Base-by-base conservation (phyloP, 2,329 filamentous ascomycete genomes). In the Exutisphaerella laricina region DNA sequence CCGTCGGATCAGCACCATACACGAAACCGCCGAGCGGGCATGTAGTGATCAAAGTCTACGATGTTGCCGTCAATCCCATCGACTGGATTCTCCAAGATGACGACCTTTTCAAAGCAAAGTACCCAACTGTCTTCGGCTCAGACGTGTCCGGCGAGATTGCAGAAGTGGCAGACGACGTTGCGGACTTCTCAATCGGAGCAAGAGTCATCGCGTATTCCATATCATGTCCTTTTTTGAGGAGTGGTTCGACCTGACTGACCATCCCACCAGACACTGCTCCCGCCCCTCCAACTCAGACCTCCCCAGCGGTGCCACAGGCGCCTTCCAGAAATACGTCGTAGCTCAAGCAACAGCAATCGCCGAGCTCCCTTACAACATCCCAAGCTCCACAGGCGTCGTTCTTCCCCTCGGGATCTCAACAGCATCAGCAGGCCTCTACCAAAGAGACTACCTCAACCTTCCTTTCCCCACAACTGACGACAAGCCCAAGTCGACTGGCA, bases 111-210 rank as follows among this genome's bases (percentile, higher is more conserved):
- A 51, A 56, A 6, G 42, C 61, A 17, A 47, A 56, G 12, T 68
- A 67, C 42, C 65, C 66, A 1, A 54, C 53, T 9, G 58, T 68
- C 23, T 51, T 68, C 23, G 71, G 71, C 8, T 55, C 50, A 7
- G 71, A 73, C 49, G 59, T 70, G 10, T 68, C 70, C 1, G 71
- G 71, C 9, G 66, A 70, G 50, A 62, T 74, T 2, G 52, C 68
- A 17, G 68, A 71, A 48, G 60, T 74, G 5, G 72, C 71, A 2
- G 58, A 65, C n/a, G 60, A 58, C 5, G 70, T 74, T 4, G 65
- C 64, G 5, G 62, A 69, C 7, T 66, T 72, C 50, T 60, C 66
- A 41, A 62, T 66, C 14, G 71, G 71, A 2, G 65, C 71, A 45
- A 65, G 70, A 18, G 70, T 74, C 4, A 57, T 69, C 20, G 70